These are phyloP conservation scores for Conticribra guillardii DNA, from an alignment of 108 stramenopile genomes.

Conservation along the genomic window DNA sequence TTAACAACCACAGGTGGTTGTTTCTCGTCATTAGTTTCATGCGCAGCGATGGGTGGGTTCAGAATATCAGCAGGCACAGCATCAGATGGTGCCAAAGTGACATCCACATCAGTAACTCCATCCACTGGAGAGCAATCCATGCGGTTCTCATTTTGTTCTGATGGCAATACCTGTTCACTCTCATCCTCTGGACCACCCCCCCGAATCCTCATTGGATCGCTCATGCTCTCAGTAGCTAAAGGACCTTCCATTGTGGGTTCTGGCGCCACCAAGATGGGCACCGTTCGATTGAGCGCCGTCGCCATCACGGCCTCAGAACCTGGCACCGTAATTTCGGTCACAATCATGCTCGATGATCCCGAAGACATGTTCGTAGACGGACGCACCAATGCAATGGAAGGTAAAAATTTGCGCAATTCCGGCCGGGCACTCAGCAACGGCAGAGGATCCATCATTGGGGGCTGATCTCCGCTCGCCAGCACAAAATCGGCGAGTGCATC, in stretches of 20 bases:
- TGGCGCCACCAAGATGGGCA: slow-evolving; percentile 1
- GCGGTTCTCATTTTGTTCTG: too few relatives aligned
- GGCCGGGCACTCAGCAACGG: slow-evolving; percentile 10
- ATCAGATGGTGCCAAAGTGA: too few relatives aligned
- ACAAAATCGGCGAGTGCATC: slow-evolving; percentile 46
- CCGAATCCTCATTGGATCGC: slow-evolving; percentile 12
- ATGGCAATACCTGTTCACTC: too few relatives aligned
- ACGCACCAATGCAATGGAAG: slow-evolving; percentile 22
- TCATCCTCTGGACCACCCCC: slow-evolving; percentile 27
- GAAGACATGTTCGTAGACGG: slow-evolving; percentile 8
- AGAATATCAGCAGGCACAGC: too few relatives aligned
- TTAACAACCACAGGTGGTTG: too few relatives aligned
- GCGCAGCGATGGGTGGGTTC: too few relatives aligned
- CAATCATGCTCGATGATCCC: background rate
- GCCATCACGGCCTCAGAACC: background rate
- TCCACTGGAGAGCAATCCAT: too few relatives aligned
- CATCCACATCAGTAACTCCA: too few relatives aligned
- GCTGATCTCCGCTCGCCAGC: slow-evolving; percentile 13
- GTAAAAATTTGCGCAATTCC: slow-evolving; percentile 19
- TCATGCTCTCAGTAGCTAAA: background rate
- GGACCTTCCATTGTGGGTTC: background rate
- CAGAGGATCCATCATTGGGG: background rate
- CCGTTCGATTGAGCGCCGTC: background rate
- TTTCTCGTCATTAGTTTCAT: too few relatives aligned
- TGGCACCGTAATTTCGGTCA: slow-evolving; percentile 21